Conservation (phyloP, 768 basidiomycete species). For the Boletellus sp. region DNA sequence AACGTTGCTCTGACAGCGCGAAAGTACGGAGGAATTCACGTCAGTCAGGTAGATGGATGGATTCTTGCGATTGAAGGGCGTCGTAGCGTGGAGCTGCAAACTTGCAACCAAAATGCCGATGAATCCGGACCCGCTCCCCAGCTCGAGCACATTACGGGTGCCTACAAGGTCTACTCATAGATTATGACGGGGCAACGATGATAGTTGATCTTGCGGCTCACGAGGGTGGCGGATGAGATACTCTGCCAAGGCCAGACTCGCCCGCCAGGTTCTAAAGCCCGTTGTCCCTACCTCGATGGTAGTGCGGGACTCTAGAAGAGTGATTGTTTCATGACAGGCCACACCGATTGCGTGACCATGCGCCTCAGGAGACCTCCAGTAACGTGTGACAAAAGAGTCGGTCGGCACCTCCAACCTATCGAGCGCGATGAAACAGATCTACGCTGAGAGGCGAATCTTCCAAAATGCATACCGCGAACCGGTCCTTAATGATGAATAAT, state of each 20-base stretch:
- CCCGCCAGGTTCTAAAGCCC: slow-evolving; percentile 75
- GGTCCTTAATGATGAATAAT: slow-evolving; percentile 48
- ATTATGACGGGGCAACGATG: neutral
- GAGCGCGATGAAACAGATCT: neutral
- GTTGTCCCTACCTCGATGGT: slow-evolving; percentile 76
- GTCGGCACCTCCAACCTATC: slow-evolving; percentile 27
- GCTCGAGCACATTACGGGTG: slow-evolving; percentile 55
- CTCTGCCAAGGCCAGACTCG: slow-evolving; percentile 62
- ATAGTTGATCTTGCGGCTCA: slow-evolving; percentile 25
- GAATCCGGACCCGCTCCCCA: slow-evolving; percentile 77
- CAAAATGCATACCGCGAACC: slow-evolving; percentile 23
- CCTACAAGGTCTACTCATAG: slow-evolving; percentile 5
- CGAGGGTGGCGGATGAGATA: slow-evolving; percentile 58
- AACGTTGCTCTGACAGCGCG: slow-evolving; percentile 57
- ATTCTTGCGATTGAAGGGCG: neutral
- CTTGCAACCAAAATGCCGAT: slow-evolving; percentile 60
- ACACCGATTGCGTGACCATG: neutral
- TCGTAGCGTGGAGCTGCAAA: slow-evolving; percentile 40
- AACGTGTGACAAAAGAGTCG: slow-evolving; percentile 62
- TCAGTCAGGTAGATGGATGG: slow-evolving; percentile 56
- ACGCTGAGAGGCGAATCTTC: neutral
- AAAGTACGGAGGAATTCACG: slow-evolving; percentile 58
- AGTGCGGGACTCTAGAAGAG: slow-evolving; percentile 70
- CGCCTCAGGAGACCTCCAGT: slow-evolving; percentile 42
- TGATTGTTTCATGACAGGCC: slow-evolving; percentile 40